phyloP scores from a whole-genome alignment of 2,329 filamentous ascomycete genomes.

The Didymella segeticola region DNA sequence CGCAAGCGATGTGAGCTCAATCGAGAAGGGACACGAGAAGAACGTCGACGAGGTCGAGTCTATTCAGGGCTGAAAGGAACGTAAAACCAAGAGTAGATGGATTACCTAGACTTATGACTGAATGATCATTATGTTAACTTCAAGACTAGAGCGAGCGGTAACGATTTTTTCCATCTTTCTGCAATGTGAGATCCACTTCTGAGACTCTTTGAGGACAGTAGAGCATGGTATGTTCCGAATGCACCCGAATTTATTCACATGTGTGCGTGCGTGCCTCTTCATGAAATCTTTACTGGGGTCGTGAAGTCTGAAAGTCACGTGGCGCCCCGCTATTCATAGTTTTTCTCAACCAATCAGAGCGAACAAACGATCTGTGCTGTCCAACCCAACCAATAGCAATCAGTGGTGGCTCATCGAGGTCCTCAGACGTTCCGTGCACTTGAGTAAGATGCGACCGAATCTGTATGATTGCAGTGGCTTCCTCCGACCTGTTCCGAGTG shows the following conservation, averaged over 20 bases:
- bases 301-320: too few species aligned
- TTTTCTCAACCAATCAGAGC: too few species aligned
- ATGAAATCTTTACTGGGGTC: too few species aligned
- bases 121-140: conserved; percentile 10
- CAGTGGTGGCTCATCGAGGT: too few species aligned
- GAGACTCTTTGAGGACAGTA: conserved; percentile 3
- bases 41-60: conserved; percentile 10
- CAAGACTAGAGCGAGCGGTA: conserved; percentile 6
- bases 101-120: conserved; percentile 5
- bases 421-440: too few species aligned
- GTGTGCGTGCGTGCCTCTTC: too few species aligned
- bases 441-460: neutral
- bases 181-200: conserved; percentile 8
- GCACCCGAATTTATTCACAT: conserved; percentile 9
- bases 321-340: too few species aligned
- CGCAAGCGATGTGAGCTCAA: conserved; percentile 1
- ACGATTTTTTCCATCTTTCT: conserved; percentile 4
- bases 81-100: neutral
- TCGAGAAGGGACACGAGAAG: conserved; percentile 14
- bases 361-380: too few species aligned
- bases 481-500: neutral
- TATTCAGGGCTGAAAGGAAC: neutral
- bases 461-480: neutral
- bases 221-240: neutral
- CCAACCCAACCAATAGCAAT: too few species aligned